Conservation (phyloP, 768 basidiomycete genomes). For the Boletus tylopilopsis region DNA sequence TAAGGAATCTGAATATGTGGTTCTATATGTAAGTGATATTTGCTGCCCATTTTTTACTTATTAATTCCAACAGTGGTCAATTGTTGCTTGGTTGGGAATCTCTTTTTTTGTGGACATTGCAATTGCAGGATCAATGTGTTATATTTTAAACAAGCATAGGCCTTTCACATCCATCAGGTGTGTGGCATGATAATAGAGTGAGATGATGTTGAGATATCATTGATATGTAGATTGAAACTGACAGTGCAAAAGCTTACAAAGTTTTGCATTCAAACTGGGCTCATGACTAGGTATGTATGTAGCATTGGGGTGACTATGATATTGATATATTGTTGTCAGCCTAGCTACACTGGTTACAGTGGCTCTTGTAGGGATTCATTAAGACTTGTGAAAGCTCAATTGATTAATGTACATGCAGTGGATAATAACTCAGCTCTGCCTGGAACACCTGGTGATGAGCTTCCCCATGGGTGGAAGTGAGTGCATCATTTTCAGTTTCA, state of each 20-base stretch:
- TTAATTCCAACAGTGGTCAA: constrained; percentile 15
- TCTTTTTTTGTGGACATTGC: constrained; percentile 19
- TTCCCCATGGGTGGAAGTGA: constrained; percentile 27
- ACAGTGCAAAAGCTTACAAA: constrained; percentile 15
- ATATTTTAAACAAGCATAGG: constrained; percentile 8
- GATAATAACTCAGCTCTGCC: constrained; percentile 14
- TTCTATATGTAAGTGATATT: constrained; percentile 1
- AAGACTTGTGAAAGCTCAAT: not conserved
- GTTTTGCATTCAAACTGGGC: constrained; percentile 26
- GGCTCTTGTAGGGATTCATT: constrained; percentile 16
- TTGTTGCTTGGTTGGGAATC: constrained; percentile 19
- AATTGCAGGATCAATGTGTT: constrained; percentile 20
- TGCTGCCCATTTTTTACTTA: not conserved
- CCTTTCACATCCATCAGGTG: constrained; percentile 13
- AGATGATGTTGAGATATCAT: not conserved
- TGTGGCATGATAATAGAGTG: not conserved
- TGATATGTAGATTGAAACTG: constrained; percentile 7
- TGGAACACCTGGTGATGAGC: constrained; percentile 18
- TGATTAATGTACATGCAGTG: constrained; percentile 13
- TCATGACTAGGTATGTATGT: constrained; percentile 22
- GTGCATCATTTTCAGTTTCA: not conserved
- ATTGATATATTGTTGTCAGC: constrained; percentile 8
- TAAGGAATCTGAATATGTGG: not conserved
- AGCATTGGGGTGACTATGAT: not conserved
- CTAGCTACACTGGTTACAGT: constrained; percentile 11